These are phyloP conservation scores for Entomortierella beljakovae DNA, from an alignment of 192 early-diverging fungal species.

Conservation along the genomic window DNA sequence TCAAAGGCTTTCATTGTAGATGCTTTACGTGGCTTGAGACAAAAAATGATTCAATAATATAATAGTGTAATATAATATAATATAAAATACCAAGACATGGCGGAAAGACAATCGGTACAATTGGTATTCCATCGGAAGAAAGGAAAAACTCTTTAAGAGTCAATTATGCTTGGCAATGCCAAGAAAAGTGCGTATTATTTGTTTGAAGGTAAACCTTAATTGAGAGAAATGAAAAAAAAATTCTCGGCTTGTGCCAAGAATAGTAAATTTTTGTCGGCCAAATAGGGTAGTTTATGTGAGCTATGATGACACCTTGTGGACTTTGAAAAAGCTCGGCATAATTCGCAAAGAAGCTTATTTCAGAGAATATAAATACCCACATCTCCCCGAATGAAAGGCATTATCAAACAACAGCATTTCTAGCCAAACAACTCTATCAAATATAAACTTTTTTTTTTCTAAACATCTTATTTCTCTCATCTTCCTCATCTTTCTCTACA, in stretches of 20 bases:
- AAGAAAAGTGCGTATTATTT: conserved; percentile 2
- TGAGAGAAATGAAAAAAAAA: not conserved
- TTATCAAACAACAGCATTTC: too few species aligned
- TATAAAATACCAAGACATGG: too few species aligned
- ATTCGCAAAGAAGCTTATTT: too few species aligned
- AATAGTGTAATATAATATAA: too few species aligned
- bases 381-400: not conserved
- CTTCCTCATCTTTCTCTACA: too few species aligned
- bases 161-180: conserved; percentile 11
- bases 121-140: not conserved
- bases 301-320: not conserved
- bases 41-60: too few species aligned
- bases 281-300: not conserved
- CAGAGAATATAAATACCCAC: too few species aligned
- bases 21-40: too few species aligned
- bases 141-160: not conserved
- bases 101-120: not conserved
- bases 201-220: not conserved
- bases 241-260: conserved; percentile 11
- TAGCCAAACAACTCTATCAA: too few species aligned
- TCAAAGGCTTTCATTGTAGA: too few species aligned
- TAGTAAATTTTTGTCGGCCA: not conserved
- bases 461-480: too few species aligned
- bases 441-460: not conserved
- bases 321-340: too few species aligned